A percentile compares a stretch with the other conserved stretches of the same genome.
Evolutionary conservation across 2,329 filamentous ascomycete species (phyloP).

Genomic region (Leptographium galeiforme): DNA sequence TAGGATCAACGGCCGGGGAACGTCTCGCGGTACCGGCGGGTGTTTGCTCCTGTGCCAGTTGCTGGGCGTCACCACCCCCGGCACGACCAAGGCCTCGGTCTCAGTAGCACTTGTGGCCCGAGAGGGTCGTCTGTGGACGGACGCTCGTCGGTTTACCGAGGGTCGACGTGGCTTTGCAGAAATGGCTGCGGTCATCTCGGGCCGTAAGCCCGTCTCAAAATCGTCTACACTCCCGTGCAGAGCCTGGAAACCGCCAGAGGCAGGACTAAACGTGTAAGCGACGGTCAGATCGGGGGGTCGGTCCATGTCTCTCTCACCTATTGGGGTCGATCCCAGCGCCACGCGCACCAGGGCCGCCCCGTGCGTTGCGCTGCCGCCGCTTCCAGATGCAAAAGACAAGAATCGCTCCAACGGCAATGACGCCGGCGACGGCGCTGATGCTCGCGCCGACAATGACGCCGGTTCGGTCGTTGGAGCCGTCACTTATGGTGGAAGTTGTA

Average conservation of each 20-base stretch:
- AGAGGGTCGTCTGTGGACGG: background rate
- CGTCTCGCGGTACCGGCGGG: background rate
- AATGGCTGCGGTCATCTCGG: slow-evolving; percentile 1
- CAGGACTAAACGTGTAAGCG: slow-evolving; percentile 5
- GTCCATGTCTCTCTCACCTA: slow-evolving; percentile 18
- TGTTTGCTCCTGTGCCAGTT: background rate
- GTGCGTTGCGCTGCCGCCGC: slow-evolving; percentile 26
- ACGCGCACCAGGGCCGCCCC: slow-evolving; percentile 26
- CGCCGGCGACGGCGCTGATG: slow-evolving; percentile 34
- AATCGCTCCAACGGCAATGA: slow-evolving; percentile 28
- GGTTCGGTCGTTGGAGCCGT: slow-evolving; percentile 16
- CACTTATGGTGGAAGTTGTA: background rate
- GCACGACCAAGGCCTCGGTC: background rate
- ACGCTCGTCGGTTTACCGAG: background rate
- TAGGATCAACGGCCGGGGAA: background rate
- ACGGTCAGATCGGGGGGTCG: background rate
- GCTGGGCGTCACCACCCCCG: background rate
- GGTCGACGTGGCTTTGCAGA: too few species aligned
- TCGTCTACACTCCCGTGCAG: slow-evolving; percentile 21
- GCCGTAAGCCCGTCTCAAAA: slow-evolving; percentile 15
- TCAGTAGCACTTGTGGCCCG: too few species aligned
- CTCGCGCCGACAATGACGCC: slow-evolving; percentile 41
- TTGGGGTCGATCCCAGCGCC: slow-evolving; percentile 24
- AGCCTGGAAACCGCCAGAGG: slow-evolving; percentile 23
- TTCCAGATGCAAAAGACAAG: slow-evolving; percentile 28